phyloP scores from a whole-genome alignment of 805 yeast species.

The Candida endomychidarum region DNA sequence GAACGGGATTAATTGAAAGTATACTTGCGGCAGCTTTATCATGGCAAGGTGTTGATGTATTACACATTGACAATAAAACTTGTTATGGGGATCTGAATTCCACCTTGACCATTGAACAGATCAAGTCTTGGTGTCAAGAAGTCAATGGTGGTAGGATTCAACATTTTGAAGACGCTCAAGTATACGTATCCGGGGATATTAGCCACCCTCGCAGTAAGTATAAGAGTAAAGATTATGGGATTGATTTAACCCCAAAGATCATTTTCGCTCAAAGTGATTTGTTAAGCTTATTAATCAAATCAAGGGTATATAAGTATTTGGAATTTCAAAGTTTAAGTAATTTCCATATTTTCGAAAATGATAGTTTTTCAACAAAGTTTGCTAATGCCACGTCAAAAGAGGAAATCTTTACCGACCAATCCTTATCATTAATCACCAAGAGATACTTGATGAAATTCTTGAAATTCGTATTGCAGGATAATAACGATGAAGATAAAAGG shows the following conservation, averaged over 20 bases:
- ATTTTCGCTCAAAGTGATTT: slow-evolving; percentile 90
- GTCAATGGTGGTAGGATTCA: slow-evolving; percentile 52
- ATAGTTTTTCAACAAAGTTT: slow-evolving; percentile 76
- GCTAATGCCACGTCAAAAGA: slow-evolving; percentile 73
- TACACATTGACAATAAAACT: slow-evolving; percentile 82
- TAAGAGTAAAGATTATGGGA: slow-evolving; percentile 70
- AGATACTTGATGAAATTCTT: slow-evolving; percentile 87
- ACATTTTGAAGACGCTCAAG: slow-evolving; percentile 66
- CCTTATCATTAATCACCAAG: slow-evolving; percentile 70
- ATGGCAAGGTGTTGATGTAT: slow-evolving; percentile 96
- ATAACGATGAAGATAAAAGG: slow-evolving; percentile 59
- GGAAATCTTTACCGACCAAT: slow-evolving; percentile 89
- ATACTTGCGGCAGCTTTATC: slow-evolving; percentile 91
- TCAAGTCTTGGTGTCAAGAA: slow-evolving; percentile 75
- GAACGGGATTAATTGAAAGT: slow-evolving; percentile 89
- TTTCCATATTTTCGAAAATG: slow-evolving; percentile 94
- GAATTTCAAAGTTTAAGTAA: slow-evolving; percentile 87
- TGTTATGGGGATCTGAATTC: slow-evolving; percentile 90
- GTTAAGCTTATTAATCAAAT: slow-evolving; percentile 70
- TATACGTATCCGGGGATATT: slow-evolving; percentile 69
- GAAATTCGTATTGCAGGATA: slow-evolving; percentile 68
- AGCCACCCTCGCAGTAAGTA: slow-evolving; percentile 20
- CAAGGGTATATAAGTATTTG: slow-evolving; percentile 85
- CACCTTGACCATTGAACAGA: slow-evolving; percentile 81
- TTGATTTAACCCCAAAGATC: slow-evolving; percentile 84